Percentiles rank a stretch among this genome's conserved stretches.
Evolutionary conservation across 1,284 basidiomycete genomes (phyloP).

Genomic region (Puccinia triticina): DNA sequence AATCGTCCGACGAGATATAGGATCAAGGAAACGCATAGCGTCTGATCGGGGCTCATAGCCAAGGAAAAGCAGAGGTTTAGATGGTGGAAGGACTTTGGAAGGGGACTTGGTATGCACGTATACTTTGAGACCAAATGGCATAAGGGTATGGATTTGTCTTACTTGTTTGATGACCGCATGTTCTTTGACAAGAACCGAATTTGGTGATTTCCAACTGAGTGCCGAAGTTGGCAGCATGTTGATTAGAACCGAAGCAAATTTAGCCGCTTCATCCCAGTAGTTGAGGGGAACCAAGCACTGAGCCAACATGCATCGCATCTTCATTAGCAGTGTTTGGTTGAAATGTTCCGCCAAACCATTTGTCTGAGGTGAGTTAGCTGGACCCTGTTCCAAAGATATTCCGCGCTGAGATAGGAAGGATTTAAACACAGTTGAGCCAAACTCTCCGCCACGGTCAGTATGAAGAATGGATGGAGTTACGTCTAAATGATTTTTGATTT

Average conservation of each 20-base stretch:
- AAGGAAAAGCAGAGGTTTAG: not conserved
- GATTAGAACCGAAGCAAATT: not conserved
- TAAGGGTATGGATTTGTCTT: not conserved
- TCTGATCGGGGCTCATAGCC: conserved; percentile 10
- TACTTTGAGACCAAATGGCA: conserved; percentile 28
- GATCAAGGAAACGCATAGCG: conserved; percentile 27
- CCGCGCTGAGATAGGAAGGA: no score
- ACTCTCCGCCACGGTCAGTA: no score
- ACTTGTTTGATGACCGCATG: no score
- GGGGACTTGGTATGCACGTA: conserved; percentile 1
- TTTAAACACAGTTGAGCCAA: no score
- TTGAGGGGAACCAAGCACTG: not conserved
- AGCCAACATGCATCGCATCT: not conserved
- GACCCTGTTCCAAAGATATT: no score
- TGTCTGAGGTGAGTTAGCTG: no score
- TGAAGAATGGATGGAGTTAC: no score
- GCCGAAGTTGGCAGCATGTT: not conserved
- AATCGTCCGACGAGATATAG: not conserved
- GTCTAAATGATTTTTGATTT: conserved; percentile 34
- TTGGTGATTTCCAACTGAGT: conserved; percentile 4
- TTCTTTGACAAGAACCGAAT: not conserved
- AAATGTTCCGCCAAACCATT: no score
- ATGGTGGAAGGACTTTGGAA: not conserved
- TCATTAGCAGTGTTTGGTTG: no score
- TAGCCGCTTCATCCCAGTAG: no score